A percentile compares a stretch with the other conserved stretches of the same genome.
These are phyloP conservation scores for Dioszegia hungarica DNA, from an alignment of 768 basidiomycete genomes.

Conservation along the genomic window DNA sequence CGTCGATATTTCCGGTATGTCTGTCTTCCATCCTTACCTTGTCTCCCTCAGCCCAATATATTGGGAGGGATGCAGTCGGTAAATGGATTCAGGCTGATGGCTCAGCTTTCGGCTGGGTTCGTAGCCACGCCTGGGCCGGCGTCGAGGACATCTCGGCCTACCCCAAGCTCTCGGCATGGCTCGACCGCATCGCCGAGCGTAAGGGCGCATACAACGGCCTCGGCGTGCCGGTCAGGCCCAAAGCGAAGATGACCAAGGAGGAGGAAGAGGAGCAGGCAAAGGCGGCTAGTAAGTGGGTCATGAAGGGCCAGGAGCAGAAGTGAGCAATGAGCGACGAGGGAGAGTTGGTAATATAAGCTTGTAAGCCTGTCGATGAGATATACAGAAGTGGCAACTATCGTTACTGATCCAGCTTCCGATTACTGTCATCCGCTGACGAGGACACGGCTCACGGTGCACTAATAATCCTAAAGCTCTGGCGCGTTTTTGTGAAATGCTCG, in stretches of 20 bases:
- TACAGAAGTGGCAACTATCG: too few species aligned
- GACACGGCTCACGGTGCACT: too few species aligned
- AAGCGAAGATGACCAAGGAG: conserved; percentile 39
- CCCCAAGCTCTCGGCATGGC: conserved; percentile 60
- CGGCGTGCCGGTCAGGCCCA: conserved; percentile 38
- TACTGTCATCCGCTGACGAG: too few species aligned
- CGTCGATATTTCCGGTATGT: conserved; percentile 53
- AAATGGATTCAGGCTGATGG: not conserved
- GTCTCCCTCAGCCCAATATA: too few species aligned
- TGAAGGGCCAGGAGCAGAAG: conserved; percentile 13
- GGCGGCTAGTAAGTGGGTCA: conserved; percentile 38
- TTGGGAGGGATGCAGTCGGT: too few species aligned
- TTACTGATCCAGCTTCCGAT: too few species aligned
- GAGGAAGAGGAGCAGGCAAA: conserved; percentile 43
- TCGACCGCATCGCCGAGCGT: conserved; percentile 50
- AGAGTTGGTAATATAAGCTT: not conserved
- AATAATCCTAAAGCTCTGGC: too few species aligned
- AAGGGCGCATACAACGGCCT: conserved; percentile 48
- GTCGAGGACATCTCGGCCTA: conserved; percentile 59
- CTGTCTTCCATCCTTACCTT: not conserved
- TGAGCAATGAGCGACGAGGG: not conserved
- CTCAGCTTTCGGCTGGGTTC: conserved; percentile 56
- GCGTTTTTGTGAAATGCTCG: too few species aligned
- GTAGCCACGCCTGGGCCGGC: conserved; percentile 52
- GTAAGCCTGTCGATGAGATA: not conserved